Percentiles rank a stretch among this genome's conserved stretches.
Conservation (phyloP, 2,329 filamentous ascomycete species). For the Neoarthrinium moseri region DNA sequence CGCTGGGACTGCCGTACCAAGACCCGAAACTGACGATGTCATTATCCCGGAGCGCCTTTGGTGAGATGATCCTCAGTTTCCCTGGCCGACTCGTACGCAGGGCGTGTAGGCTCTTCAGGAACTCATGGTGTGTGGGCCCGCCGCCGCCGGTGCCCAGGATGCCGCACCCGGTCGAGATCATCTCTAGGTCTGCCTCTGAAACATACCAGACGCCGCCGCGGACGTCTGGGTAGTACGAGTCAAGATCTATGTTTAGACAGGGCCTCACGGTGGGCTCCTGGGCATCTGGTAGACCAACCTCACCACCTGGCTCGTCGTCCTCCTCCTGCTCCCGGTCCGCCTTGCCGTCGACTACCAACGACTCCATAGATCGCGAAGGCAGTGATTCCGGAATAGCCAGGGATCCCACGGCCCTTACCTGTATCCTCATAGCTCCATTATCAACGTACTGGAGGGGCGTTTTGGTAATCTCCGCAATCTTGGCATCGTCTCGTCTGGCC, state of each 20-base stretch:
- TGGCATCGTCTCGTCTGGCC: neutral
- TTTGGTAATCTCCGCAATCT: neutral
- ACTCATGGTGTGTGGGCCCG: neutral
- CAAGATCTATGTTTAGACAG: neutral
- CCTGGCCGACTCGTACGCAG: neutral
- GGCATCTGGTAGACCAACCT: neutral
- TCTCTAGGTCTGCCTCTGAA: constrained; percentile 3
- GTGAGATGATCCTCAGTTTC: neutral
- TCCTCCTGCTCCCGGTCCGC: neutral
- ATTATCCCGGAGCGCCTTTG: neutral
- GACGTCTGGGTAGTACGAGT: neutral
- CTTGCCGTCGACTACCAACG: no score
- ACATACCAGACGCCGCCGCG: constrained; percentile 1
- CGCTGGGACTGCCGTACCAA: constrained; percentile 5
- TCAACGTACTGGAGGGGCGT: neutral
- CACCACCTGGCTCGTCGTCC: neutral
- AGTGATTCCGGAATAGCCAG: neutral
- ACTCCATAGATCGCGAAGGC: no score
- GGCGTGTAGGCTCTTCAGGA: neutral
- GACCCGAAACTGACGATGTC: constrained; percentile 3
- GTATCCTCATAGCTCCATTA: neutral
- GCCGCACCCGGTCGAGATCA: neutral
- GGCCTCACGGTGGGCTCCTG: neutral
- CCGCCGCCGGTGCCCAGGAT: constrained; percentile 7
- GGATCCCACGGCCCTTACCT: neutral